phyloP scores from a whole-genome alignment of 257 asterid species.

The Gentiana straminea region DNA sequence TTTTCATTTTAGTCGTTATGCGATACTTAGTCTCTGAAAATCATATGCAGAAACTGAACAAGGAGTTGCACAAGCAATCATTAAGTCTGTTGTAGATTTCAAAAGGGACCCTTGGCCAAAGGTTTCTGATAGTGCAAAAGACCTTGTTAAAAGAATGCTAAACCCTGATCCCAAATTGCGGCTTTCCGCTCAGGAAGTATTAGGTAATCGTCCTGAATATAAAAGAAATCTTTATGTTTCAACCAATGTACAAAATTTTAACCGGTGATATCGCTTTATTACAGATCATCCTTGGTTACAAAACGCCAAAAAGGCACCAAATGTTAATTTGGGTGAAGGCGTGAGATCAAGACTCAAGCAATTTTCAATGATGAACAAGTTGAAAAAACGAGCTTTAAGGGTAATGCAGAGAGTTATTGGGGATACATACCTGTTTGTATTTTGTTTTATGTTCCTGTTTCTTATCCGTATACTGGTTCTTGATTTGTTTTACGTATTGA shows the following conservation, averaged over 20 bases:
- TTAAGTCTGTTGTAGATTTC: slow-evolving; percentile 57
- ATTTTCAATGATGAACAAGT: no score
- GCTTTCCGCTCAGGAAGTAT: slow-evolving; percentile 55
- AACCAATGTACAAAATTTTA: no score
- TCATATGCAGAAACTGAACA: slow-evolving; percentile 57
- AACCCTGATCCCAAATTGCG: slow-evolving; percentile 54
- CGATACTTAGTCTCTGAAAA: no score
- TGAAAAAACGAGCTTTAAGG: no score
- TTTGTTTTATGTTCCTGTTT: not conserved
- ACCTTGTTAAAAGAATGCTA: slow-evolving; percentile 77
- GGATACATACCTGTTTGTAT: not conserved
- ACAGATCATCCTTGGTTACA: no score
- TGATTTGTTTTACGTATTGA: slow-evolving; percentile 8
- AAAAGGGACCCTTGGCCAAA: slow-evolving; percentile 79
- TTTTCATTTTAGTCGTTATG: no score
- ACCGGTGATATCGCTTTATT: no score
- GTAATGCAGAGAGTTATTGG: no score
- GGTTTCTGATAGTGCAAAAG: slow-evolving; percentile 67
- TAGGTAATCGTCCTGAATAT: slow-evolving; percentile 23
- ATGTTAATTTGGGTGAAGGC: no score
- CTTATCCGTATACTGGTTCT: not conserved
- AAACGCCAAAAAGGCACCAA: no score
- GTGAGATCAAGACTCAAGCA: no score
- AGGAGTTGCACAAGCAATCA: slow-evolving; percentile 85
- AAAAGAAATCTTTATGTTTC: no score